Percentiles rank a stretch among this genome's conserved stretches.
Conservation (phyloP, 2,329 filamentous ascomycete species). For the Talaromyces sp. region DNA sequence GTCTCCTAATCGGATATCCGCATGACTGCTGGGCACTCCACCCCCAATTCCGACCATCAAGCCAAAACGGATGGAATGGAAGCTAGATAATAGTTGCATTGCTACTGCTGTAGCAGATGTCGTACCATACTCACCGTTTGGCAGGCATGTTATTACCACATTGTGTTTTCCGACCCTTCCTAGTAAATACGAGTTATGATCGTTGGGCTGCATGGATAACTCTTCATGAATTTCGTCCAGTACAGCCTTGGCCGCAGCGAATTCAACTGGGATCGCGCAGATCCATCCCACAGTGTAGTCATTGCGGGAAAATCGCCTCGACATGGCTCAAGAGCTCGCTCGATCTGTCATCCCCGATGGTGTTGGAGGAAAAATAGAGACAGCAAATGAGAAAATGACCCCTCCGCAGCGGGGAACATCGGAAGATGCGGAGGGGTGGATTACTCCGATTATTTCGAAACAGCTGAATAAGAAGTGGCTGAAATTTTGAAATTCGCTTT, state of each 20-base stretch:
- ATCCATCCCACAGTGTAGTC: constrained; percentile 4
- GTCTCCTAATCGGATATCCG: constrained; percentile 16
- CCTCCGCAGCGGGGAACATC: neutral
- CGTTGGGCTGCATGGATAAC: neutral
- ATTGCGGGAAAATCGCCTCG: neutral
- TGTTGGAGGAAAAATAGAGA: neutral
- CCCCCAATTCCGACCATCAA: neutral
- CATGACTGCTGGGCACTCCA: constrained; percentile 14
- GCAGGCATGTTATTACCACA: neutral
- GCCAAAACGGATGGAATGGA: neutral
- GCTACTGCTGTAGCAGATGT: neutral
- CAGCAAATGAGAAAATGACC: neutral
- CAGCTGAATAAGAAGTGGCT: neutral
- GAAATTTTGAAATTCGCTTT: neutral
- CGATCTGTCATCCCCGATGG: neutral
- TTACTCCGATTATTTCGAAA: neutral
- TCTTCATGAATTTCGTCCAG: constrained; percentile 13
- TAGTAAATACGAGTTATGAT: neutral
- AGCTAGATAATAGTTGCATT: neutral
- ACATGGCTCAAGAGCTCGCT: neutral
- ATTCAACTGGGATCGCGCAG: neutral
- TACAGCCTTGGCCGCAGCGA: neutral
- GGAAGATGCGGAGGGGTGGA: neutral
- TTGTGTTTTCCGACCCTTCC: neutral
- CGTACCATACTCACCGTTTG: neutral